Evolutionary conservation across 352 stramenopile genomes (phyloP).

Genomic region (Pythium sukuiense): DNA sequence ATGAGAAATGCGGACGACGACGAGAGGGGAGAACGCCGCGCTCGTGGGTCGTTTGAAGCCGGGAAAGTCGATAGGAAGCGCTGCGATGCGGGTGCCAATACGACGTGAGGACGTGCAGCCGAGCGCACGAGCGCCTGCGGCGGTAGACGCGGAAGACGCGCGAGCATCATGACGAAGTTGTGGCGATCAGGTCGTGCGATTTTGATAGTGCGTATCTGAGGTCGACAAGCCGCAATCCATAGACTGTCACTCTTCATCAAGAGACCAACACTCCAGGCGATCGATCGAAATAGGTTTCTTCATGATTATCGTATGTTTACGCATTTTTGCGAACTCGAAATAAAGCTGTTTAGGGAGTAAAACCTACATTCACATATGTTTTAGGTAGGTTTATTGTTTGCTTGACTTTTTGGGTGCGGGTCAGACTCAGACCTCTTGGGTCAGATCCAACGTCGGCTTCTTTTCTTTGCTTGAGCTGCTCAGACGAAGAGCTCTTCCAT

Average conservation of each 20-base stretch:
- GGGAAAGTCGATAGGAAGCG: slow-evolving; percentile 6
- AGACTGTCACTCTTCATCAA: neutral
- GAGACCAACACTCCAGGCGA: neutral
- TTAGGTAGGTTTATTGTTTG: neutral
- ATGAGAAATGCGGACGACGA: neutral
- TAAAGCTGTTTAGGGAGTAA: slow-evolving; percentile 1
- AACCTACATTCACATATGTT: neutral
- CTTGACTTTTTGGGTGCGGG: neutral
- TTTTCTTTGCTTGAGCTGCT: slow-evolving; percentile 9
- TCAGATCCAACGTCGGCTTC: slow-evolving; percentile 6
- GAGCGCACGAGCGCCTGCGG: neutral
- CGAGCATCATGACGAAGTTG: slow-evolving; percentile 13
- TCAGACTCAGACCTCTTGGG: slow-evolving; percentile 11
- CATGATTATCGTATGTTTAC: neutral
- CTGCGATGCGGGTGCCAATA: slow-evolving; percentile 1
- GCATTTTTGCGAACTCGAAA: neutral
- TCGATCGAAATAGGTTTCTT: neutral
- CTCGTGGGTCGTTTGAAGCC: neutral
- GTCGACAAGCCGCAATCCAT: neutral
- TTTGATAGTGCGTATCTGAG: neutral
- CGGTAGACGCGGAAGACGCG: slow-evolving; percentile 18
- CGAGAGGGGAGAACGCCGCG: neutral
- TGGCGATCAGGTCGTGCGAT: neutral
- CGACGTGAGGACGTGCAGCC: neutral
- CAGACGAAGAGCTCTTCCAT: slow-evolving; percentile 8